Evolutionary conservation across 768 basidiomycete genomes (phyloP).

Genomic region (Auriscalpium orientale): DNA sequence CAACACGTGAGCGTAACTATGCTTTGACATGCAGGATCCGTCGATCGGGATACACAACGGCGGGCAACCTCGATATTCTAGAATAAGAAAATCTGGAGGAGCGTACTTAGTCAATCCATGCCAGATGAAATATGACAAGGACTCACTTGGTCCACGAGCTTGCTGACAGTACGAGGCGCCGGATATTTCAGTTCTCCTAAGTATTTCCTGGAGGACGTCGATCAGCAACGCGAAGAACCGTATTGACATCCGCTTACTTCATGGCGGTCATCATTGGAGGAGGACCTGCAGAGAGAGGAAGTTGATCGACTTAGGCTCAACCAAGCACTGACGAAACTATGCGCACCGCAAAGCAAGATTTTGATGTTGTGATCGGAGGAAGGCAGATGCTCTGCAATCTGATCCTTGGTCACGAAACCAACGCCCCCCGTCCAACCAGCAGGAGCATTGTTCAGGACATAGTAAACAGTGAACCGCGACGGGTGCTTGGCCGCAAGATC

Average conservation of each 20-base stretch:
- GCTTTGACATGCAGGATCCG: too few species aligned
- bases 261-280: conserved; percentile 74
- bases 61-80: too few species aligned
- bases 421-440: conserved; percentile 79
- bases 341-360: conserved; percentile 76
- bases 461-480: conserved; percentile 70
- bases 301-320: neutral
- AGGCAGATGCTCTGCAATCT: conserved; percentile 81
- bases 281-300: conserved; percentile 36
- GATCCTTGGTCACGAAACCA: conserved; percentile 90
- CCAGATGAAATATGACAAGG: too few species aligned
- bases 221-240: conserved; percentile 6
- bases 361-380: conserved; percentile 59
- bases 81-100: too few species aligned
- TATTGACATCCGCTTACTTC: conserved; percentile 44
- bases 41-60: too few species aligned
- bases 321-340: neutral
- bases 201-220: conserved; percentile 56
- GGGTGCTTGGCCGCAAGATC: conserved; percentile 57
- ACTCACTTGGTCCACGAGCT: conserved; percentile 77
- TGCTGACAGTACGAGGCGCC: conserved; percentile 83
- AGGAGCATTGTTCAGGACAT: conserved; percentile 94
- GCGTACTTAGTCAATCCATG: too few species aligned
- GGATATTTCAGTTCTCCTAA: conserved; percentile 84
- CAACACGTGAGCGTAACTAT: too few species aligned